Evolutionary conservation across 108 stramenopile species (phyloP).

Genomic region (Schizochytrium sp.): DNA sequence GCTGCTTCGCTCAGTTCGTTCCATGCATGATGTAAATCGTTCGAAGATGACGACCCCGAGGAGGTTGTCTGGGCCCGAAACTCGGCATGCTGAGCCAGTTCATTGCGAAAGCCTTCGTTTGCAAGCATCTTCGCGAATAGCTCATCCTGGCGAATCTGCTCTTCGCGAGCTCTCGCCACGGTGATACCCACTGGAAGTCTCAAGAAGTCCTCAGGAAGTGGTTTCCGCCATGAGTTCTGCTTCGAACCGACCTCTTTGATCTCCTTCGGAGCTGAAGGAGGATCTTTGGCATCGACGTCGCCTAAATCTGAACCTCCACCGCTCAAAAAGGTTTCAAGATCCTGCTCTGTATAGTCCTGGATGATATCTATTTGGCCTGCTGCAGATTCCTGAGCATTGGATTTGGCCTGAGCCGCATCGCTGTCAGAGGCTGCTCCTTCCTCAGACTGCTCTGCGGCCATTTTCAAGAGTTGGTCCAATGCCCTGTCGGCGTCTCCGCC

Average conservation of each 20-base stretch:
- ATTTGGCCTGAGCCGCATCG: background rate
- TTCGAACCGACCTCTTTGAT: background rate
- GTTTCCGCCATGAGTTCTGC: background rate
- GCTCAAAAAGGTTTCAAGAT: background rate
- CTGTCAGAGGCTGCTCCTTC: background rate
- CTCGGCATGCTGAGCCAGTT: constrained; percentile 45
- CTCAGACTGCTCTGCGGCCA: constrained; percentile 30
- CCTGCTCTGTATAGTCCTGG: background rate
- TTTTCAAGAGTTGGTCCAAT: constrained; percentile 17
- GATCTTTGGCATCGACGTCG: background rate
- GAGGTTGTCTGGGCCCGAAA: background rate
- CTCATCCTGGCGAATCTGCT: constrained; percentile 39
- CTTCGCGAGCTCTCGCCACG: background rate
- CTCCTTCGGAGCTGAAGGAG: background rate
- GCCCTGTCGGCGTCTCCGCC: constrained; percentile 3
- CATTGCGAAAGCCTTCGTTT: constrained; percentile 10
- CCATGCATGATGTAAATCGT: background rate
- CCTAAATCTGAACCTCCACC: background rate
- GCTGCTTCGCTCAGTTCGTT: constrained; percentile 53
- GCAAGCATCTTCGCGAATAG: constrained; percentile 49
- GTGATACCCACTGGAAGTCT: constrained; percentile 12
- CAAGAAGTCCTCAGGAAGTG: constrained; percentile 55
- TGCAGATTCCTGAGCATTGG: background rate
- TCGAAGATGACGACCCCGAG: background rate
- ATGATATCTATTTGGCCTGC: background rate